phyloP scores from a whole-genome alignment of 208 protist species.

The Endotrypanum monterogeii region DNA sequence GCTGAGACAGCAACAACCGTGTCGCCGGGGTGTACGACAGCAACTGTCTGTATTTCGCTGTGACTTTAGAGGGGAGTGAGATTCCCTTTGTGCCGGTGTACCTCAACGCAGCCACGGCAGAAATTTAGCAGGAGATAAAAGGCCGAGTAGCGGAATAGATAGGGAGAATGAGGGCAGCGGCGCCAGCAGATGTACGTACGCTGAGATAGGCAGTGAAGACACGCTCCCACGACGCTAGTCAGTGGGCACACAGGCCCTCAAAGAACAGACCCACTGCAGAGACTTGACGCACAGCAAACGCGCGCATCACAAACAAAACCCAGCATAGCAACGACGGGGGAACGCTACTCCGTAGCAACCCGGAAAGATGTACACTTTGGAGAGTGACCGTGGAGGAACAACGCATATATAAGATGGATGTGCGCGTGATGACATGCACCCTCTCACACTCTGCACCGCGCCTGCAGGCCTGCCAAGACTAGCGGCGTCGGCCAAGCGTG shows the following conservation, averaged over 20 bases:
- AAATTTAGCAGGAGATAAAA: background rate
- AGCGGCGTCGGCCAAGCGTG: too few species aligned
- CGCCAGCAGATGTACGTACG: background rate
- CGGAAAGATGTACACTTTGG: too few species aligned
- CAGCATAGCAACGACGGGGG: background rate
- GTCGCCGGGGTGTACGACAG: too few species aligned
- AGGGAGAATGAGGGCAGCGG: background rate
- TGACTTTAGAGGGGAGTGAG: too few species aligned
- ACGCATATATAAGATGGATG: background rate
- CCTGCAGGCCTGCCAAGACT: too few species aligned
- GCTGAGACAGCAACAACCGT: too few species aligned
- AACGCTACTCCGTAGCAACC: background rate
- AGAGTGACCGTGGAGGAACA: background rate
- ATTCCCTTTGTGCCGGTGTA: too few species aligned
- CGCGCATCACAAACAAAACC: background rate
- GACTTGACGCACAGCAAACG: background rate
- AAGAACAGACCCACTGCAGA: background rate
- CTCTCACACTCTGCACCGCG: background rate
- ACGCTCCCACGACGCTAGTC: background rate
- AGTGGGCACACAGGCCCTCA: too few species aligned
- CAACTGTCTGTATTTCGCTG: too few species aligned
- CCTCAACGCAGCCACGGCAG: too few species aligned
- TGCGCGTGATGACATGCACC: too few species aligned
- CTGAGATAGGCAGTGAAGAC: background rate
- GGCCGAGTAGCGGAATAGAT: background rate